Percentiles rank a stretch among this genome's conserved stretches.
Evolutionary conservation across 2,329 filamentous ascomycete genomes (phyloP).

Genomic region (Bipolaris victoriae): DNA sequence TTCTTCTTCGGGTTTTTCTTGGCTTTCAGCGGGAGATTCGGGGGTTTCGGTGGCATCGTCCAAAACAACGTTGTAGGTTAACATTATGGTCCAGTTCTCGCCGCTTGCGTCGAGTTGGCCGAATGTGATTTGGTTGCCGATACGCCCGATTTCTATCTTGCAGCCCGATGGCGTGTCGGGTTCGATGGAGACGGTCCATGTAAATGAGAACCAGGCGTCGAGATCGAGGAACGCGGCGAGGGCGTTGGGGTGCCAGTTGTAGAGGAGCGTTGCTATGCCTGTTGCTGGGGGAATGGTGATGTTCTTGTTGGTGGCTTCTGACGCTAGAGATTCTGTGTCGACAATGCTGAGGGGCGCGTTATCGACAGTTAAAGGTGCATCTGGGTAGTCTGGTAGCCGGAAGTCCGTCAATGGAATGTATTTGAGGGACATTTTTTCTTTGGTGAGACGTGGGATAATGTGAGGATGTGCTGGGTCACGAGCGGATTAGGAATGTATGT

Average conservation of each 20-base stretch:
- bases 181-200: conserved; percentile 23
- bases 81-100: conserved; percentile 29
- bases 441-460: background rate
- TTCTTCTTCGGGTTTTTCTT: background rate
- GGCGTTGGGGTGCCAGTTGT: conserved; percentile 28
- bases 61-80: conserved; percentile 26
- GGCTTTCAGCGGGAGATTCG: conserved; percentile 3
- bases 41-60: background rate
- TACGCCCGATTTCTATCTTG: conserved; percentile 30
- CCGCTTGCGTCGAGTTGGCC: conserved; percentile 25
- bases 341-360: conserved; percentile 16
- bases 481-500: conserved; percentile 12
- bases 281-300: conserved; percentile 14
- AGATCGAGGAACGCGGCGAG: conserved; percentile 29
- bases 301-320: background rate
- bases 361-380: conserved; percentile 15
- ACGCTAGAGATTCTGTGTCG: conserved; percentile 4
- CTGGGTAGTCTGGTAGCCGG: conserved; percentile 21
- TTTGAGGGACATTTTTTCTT: conserved; percentile 7
- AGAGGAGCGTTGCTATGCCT: conserved; percentile 28
- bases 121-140: conserved; percentile 33
- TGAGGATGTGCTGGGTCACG: background rate
- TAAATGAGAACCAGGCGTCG: conserved; percentile 35
- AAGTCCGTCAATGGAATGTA: conserved; percentile 11
- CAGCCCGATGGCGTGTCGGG: conserved; percentile 15